A percentile compares a stretch with the other conserved stretches of the same genome.
Evolutionary conservation across 768 basidiomycete species (phyloP).

Genomic region (Pholiota molesta): DNA sequence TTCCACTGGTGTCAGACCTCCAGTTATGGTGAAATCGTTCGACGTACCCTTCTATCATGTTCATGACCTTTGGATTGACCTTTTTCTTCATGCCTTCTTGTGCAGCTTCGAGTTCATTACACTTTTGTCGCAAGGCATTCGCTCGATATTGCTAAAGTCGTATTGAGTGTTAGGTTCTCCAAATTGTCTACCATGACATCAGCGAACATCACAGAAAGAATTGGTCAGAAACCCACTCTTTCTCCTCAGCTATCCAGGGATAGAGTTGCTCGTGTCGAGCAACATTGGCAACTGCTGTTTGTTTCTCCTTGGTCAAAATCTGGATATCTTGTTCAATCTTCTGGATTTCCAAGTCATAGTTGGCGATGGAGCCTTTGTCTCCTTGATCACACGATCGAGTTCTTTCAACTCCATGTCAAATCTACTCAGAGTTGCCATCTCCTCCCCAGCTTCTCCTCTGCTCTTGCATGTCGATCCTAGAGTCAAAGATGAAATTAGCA

Average conservation of each 20-base stretch:
- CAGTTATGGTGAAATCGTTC: not conserved
- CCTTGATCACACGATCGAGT: slow-evolving; percentile 81
- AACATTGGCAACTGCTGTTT: slow-evolving; percentile 51
- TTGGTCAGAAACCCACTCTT: slow-evolving; percentile 59
- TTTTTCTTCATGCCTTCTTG: slow-evolving; percentile 94
- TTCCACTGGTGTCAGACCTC: not conserved
- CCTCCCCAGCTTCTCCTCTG: slow-evolving; percentile 79
- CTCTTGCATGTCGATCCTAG: slow-evolving; percentile 62
- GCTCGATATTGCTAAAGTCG: slow-evolving; percentile 77
- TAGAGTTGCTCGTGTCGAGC: slow-evolving; percentile 77
- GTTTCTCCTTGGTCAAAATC: slow-evolving; percentile 65
- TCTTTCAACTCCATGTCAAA: slow-evolving; percentile 89
- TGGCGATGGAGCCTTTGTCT: slow-evolving; percentile 71
- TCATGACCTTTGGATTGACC: slow-evolving; percentile 93
- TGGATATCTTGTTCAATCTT: slow-evolving; percentile 73
- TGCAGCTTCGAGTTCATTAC: slow-evolving; percentile 71
- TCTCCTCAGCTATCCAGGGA: slow-evolving; percentile 89
- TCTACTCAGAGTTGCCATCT: slow-evolving; percentile 82
- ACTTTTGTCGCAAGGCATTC: slow-evolving; percentile 57
- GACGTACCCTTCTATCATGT: slow-evolving; percentile 88
- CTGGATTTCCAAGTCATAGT: slow-evolving; percentile 65
- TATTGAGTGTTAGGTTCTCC: slow-evolving; percentile 81
- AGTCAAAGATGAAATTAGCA: not conserved
- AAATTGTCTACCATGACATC: slow-evolving; percentile 63
- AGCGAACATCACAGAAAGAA: not conserved